These are phyloP conservation scores for Apiospora phragmitis DNA, from an alignment of 2,329 filamentous ascomycete genomes.

Conservation along the genomic window DNA sequence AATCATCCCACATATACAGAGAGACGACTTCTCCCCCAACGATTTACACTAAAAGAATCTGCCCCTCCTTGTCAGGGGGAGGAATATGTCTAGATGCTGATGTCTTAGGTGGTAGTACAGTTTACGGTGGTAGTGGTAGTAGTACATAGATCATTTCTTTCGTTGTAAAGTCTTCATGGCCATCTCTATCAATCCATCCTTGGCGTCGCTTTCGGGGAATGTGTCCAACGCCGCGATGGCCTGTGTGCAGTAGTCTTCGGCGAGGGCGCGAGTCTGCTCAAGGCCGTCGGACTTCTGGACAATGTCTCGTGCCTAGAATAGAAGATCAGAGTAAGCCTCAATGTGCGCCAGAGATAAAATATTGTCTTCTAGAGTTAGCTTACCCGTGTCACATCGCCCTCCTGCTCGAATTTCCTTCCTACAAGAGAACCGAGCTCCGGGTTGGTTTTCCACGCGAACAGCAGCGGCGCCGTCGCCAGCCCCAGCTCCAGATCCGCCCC, in stretches of 20 bases:
- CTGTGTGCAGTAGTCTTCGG: slow-evolving; percentile 86
- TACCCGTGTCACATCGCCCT: slow-evolving; percentile 85
- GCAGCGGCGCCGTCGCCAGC: slow-evolving; percentile 85
- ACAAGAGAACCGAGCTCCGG: slow-evolving; percentile 84
- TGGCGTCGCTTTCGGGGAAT: slow-evolving; percentile 95
- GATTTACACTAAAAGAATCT: neutral
- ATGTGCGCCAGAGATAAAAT: neutral
- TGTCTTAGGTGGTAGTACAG: slow-evolving; percentile 2
- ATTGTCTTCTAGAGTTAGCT: slow-evolving; percentile 35
- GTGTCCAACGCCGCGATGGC: slow-evolving; percentile 79
- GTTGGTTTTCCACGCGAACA: slow-evolving; percentile 94
- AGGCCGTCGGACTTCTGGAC: slow-evolving; percentile 84
- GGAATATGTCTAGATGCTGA: neutral
- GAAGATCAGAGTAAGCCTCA: slow-evolving; percentile 16
- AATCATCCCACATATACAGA: neutral
- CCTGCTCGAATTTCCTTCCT: slow-evolving; percentile 81
- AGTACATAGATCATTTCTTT: slow-evolving; percentile 62
- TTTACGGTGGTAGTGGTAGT: neutral
- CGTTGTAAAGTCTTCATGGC: slow-evolving; percentile 88
- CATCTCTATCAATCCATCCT: slow-evolving; percentile 89
- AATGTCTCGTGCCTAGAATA: slow-evolving; percentile 74
- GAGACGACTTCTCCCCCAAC: neutral
- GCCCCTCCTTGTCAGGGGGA: neutral
- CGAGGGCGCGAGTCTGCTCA: slow-evolving; percentile 86
- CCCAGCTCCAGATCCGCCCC: slow-evolving; percentile 93